These are phyloP conservation scores for Sclerotiophoma versabilis DNA, from an alignment of 2,329 filamentous ascomycete genomes.

Conservation along the genomic window DNA sequence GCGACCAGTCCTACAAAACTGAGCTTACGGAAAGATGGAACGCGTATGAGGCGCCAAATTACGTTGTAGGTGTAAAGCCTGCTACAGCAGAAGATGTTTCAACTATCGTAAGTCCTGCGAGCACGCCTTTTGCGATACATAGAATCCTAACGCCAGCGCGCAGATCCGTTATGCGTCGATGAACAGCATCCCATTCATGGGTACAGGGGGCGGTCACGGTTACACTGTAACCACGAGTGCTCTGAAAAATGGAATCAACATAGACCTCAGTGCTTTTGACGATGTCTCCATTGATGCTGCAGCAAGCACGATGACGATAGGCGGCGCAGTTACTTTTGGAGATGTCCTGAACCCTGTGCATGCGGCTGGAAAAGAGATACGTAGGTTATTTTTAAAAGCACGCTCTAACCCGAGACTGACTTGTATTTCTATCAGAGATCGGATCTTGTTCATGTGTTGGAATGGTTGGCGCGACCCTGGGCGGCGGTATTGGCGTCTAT, in stretches of 20 bases:
- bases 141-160: neutral
- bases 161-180: slow-evolving; percentile 3
- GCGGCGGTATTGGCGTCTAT: slow-evolving; percentile 63
- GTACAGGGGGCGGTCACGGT: slow-evolving; percentile 8
- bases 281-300: neutral
- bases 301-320: neutral
- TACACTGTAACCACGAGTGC: slow-evolving; percentile 1
- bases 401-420: neutral
- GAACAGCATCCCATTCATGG: slow-evolving; percentile 7
- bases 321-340: neutral
- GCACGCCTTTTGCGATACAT: neutral
- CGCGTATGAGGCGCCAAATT: slow-evolving; percentile 3
- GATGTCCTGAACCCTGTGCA: neutral
- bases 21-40: slow-evolving; percentile 2
- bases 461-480: slow-evolving; percentile 63
- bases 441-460: slow-evolving; percentile 41
- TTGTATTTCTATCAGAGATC: neutral
- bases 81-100: slow-evolving; percentile 4
- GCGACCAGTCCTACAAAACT: neutral
- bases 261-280: neutral
- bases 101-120: neutral
- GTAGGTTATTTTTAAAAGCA: neutral
- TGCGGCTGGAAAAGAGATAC: neutral
- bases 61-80: slow-evolving; percentile 8
- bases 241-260: neutral